phyloP scores from a whole-genome alignment of 345 rosid species.

The Odontarrhena argentea region DNA sequence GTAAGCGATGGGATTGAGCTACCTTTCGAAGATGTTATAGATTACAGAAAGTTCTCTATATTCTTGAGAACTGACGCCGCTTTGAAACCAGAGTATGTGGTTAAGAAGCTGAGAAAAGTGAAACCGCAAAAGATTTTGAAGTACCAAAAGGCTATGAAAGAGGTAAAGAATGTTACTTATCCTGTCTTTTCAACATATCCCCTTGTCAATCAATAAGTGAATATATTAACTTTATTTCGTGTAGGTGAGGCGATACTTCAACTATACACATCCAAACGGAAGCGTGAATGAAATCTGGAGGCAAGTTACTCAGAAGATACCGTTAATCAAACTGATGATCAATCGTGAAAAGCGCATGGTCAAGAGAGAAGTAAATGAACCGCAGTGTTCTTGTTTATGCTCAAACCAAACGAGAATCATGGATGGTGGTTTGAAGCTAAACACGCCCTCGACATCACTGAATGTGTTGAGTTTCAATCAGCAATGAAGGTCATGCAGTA shows the following conservation, averaged over 20 bases:
- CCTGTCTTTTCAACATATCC: neutral
- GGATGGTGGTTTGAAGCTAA: neutral
- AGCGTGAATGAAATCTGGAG: constrained; percentile 87
- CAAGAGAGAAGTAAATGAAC: constrained; percentile 49
- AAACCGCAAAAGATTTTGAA: constrained; percentile 56
- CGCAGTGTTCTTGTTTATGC: constrained; percentile 70
- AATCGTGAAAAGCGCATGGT: constrained; percentile 74
- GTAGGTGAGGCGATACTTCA: constrained; percentile 74
- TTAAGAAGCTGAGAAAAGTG: constrained; percentile 56
- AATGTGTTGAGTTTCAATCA: neutral
- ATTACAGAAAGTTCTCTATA: constrained; percentile 72
- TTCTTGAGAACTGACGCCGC: constrained; percentile 67
- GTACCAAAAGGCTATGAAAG: constrained; percentile 68
- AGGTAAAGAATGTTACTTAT: constrained; percentile 45
- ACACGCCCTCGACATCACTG: neutral
- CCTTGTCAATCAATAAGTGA: neutral
- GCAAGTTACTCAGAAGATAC: constrained; percentile 69
- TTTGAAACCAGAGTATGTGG: constrained; percentile 64
- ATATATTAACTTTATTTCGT: neutral
- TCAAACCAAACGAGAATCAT: constrained; percentile 54
- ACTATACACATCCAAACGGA: constrained; percentile 55
- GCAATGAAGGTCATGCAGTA: neutral
- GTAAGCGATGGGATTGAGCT: constrained; percentile 80
- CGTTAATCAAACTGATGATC: constrained; percentile 69
- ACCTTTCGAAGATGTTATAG: constrained; percentile 87